Evolutionary conservation across 129 eudicot genomes (phyloP), one percentile per base, ranked within the genome.

Genomic region (Lactuca saligna): DNA sequence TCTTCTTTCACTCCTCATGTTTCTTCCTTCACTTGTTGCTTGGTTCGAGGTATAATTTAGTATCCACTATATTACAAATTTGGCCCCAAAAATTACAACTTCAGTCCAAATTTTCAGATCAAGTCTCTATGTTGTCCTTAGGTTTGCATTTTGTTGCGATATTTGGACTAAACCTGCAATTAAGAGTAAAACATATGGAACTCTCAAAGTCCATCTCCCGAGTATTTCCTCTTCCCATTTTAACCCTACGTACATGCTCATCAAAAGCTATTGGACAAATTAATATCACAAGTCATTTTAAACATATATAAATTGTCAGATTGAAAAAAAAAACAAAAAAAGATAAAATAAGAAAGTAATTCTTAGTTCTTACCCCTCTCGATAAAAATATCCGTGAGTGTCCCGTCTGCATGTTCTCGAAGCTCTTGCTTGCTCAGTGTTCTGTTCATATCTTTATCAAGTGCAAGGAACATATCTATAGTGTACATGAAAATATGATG

Each of bases 331-430:
- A n/a, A n/a, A n/a, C n/a, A 7, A 3, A 20, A 0, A 20, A 20
- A 20, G 20, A 20, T 20, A 20, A 20, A 20, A 20, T 20, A 57
- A 25, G 14, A 14, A 14, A 12, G 12, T 16, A 20, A 20, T 20
- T 20, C 20, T 20, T 20, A 3, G n/a, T n/a, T n/a, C 77, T 17
- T 84, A 93, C 98, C 98, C 78, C 95, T 89, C 79, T 93, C 98
- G 66, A 93, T 87, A 71, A 93, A 93, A 63, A 93, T 89, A 81
- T 93, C 97, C 48, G 98, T 93, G 53, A 93, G 80, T 41, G 98
- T 93, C 65, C 98, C 98, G 75, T 93, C 98, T 57, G 98, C 98
- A 63, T 93, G 89, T 69, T 93, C 98, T 70, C 97, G 81, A 79
- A 93, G 98, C 71, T 93, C 98, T 76, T 84, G 96, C 82, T 93